A percentile compares a stretch with the other conserved stretches of the same genome.
Evolutionary conservation across 73 alveolate species (phyloP).

Genomic region (Paramecium tetraurelia): DNA sequence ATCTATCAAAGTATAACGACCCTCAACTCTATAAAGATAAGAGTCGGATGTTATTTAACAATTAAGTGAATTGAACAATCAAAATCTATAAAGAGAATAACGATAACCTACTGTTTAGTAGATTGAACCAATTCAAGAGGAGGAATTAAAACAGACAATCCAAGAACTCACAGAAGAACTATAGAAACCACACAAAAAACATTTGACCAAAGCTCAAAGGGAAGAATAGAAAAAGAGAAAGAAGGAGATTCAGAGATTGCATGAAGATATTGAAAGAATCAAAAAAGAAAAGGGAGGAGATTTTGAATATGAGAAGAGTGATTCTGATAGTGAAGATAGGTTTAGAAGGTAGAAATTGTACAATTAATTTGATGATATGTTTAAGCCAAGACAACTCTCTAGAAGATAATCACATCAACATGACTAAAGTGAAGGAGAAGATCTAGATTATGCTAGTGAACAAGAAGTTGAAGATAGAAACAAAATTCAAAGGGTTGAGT

Average conservation of each 20-base stretch:
- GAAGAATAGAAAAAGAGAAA: not conserved
- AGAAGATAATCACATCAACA: not conserved
- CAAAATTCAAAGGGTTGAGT: not conserved
- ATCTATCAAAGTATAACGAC: not conserved
- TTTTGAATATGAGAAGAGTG: not conserved
- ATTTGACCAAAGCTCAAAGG: not conserved
- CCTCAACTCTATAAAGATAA: not conserved
- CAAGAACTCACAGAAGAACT: not conserved
- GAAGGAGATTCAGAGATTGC: not conserved
- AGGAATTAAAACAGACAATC: not conserved
- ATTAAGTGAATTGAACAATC: not conserved
- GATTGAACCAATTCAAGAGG: not conserved
- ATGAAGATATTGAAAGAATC: constrained; percentile 4
- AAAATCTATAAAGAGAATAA: not conserved
- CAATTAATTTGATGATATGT: not conserved
- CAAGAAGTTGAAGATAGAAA: not conserved
- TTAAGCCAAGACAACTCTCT: not conserved
- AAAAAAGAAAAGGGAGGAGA: constrained; percentile 7
- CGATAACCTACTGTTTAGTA: not conserved
- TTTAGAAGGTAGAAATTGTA: not conserved
- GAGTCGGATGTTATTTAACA: not conserved
- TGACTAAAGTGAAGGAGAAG: not conserved
- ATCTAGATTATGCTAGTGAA: not conserved
- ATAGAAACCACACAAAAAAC: not conserved
- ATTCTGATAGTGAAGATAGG: constrained; percentile 14